Conservation (phyloP, 805 yeast genomes). For the Candida incommunis region DNA sequence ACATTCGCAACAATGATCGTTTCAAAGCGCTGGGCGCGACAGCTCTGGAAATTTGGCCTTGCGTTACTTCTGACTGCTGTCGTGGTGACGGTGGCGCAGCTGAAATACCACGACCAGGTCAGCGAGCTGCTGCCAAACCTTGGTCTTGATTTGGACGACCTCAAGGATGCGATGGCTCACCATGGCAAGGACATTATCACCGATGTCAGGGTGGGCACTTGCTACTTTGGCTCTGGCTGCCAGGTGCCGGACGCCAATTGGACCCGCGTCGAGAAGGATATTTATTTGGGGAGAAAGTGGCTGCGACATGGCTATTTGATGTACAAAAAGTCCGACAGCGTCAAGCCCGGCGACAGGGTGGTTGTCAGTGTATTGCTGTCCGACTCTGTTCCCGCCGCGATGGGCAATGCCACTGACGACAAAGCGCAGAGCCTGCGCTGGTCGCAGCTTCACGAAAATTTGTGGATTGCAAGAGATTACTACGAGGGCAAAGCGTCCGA, state of each 20-base stretch:
- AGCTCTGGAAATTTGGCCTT: background rate
- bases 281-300: slow-evolving; percentile 26
- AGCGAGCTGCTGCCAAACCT: background rate
- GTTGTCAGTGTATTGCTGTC: slow-evolving; percentile 22
- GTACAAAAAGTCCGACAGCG: slow-evolving; percentile 15
- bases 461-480: slow-evolving; percentile 2
- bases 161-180: background rate
- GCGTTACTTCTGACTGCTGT: background rate
- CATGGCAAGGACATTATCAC: slow-evolving; percentile 23
- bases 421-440: slow-evolving; percentile 23
- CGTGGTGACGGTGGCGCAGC: background rate
- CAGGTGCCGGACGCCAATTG: slow-evolving; percentile 20
- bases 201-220: slow-evolving; percentile 27
- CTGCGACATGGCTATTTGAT: slow-evolving; percentile 26
- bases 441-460: slow-evolving; percentile 6
- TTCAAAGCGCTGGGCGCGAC: background rate
- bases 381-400: slow-evolving; percentile 9
- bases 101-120: background rate
- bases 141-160: background rate
- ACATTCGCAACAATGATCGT: too few species aligned
- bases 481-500: slow-evolving; percentile 7
- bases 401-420: slow-evolving; percentile 14
- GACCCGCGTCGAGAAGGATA: slow-evolving; percentile 33
- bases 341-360: slow-evolving; percentile 18
- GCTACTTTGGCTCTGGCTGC: slow-evolving; percentile 17